Percentiles rank a stretch among this genome's conserved stretches.
Evolutionary conservation across 2,329 filamentous ascomycete species (phyloP).

Genomic region (Diplodia scrobiculata): DNA sequence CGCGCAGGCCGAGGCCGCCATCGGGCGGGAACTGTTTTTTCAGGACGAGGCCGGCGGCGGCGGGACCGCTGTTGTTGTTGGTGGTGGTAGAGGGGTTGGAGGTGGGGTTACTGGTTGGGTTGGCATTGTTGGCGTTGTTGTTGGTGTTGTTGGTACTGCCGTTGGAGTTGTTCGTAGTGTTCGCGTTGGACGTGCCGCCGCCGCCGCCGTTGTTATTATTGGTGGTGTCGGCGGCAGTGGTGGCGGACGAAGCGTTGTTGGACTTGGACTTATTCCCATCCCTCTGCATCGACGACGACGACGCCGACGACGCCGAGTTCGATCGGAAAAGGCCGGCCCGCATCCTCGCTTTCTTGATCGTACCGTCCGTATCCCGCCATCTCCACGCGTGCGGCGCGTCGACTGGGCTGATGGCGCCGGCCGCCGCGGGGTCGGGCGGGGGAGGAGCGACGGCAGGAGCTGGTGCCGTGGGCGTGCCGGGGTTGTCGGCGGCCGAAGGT

Average conservation of each 20-base stretch:
- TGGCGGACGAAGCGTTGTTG: not conserved
- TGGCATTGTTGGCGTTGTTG: not conserved
- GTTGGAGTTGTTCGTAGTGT: not conserved
- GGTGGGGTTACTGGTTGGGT: not conserved
- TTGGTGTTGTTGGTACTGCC: not conserved
- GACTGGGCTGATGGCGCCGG: not conserved
- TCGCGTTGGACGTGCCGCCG: not conserved
- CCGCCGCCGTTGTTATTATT: not conserved
- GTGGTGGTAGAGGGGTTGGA: not conserved
- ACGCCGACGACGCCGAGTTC: constrained; percentile 6
- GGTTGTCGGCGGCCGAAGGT: not conserved
- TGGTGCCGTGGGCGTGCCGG: not conserved
- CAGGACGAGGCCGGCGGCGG: constrained; percentile 1
- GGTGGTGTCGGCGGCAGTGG: not conserved
- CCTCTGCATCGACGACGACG: constrained; percentile 1
- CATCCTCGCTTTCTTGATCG: constrained; percentile 34
- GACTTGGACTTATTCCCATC: not conserved
- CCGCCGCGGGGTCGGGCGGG: constrained; percentile 30
- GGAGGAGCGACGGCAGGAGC: constrained; percentile 22
- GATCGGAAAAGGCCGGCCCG: not conserved
- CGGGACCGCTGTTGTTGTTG: not conserved
- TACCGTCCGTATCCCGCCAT: constrained; percentile 43
- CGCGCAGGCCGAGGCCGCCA: constrained; percentile 68
- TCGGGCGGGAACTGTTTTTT: constrained; percentile 66
- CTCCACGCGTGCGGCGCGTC: constrained; percentile 34